Base-by-base conservation (phyloP, 768 basidiomycete genomes). In the Cystobasidium ongulense region DNA sequence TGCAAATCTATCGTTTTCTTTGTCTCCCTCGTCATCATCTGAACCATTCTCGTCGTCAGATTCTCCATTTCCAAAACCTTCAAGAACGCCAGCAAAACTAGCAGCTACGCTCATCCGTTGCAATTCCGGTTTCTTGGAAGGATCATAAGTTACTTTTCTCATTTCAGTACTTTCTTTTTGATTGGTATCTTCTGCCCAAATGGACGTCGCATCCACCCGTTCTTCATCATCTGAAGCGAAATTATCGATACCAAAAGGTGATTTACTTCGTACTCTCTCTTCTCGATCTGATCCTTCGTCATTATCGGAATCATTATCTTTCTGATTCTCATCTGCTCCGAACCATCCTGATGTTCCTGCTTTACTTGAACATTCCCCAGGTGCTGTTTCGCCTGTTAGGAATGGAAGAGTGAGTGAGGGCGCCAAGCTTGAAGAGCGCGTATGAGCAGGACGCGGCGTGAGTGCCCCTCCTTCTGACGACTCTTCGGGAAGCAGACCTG, bases 221-320 rank as follows among this genome's bases (percentile, higher is more conserved):
- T 67, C 41, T 25, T 67, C 65, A 53, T 52, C 65, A 67, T 67
- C 65, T 4, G 43, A 41, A 7, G 35, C 63, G 38, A 64, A 64
- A 13, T 64, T 29, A 15, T 27, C 25, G 39, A 64, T 36, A 25
- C 63, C 38, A 23, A 64, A 41, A 7, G 35, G 63, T 18, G 35
- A 38, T 27, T 35, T 41, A 31, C 63, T 25, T 2, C 63, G 63
- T 2, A 64, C 63, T 35, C 35, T 5, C 23, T 41, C 41, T 27
- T 64, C 63, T 23, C 21, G 7, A 50, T 50, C 46, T 50, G 46
- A 50, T 50, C 41, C 63, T 64, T 64, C 63, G 2, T 31, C 63
- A 23, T 64, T 25, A 25, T 64, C 63, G 4, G 63, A 64, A 23
- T 39, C 41, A 64, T 27, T 41, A 15, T 39, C 11, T 39, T 35